Evolutionary conservation across 2,329 filamentous ascomycete genomes (phyloP).

Genomic region (Monilinia laxa): DNA sequence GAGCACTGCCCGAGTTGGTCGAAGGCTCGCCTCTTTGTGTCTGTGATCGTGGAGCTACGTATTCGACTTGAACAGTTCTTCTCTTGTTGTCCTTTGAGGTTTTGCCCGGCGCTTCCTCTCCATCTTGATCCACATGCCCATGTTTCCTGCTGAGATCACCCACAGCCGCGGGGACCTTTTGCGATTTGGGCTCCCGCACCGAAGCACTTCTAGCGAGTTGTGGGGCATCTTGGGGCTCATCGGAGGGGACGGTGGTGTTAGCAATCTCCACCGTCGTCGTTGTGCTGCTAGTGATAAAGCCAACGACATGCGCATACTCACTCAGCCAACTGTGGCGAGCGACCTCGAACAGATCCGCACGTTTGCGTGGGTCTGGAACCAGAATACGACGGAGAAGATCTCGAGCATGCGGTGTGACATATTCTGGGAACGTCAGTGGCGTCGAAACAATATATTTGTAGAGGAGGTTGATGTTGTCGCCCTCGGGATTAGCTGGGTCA

Average conservation of each 20-base stretch:
- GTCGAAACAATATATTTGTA: conserved; percentile 99
- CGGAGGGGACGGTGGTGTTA: conserved; percentile 66
- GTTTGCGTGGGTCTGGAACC: conserved; percentile 90
- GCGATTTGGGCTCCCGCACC: conserved; percentile 80
- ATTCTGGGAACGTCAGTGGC: conserved; percentile 95
- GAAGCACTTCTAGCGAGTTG: conserved; percentile 82
- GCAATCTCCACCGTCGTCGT: conserved; percentile 84
- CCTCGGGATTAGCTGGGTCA: conserved; percentile 95
- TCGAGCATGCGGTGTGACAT: conserved; percentile 93
- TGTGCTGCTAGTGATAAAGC: conserved; percentile 94
- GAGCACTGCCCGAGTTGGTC: conserved; percentile 33
- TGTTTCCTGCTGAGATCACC: conserved; percentile 71
- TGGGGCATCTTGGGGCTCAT: conserved; percentile 57
- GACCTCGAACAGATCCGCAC: conserved; percentile 95
- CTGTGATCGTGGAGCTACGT: conserved; percentile 86
- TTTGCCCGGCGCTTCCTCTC: conserved; percentile 63
- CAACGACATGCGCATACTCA: conserved; percentile 94
- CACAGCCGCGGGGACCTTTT: conserved; percentile 53
- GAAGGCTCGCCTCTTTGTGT: conserved; percentile 63
- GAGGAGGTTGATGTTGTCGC: conserved; percentile 96
- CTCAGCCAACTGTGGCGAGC: conserved; percentile 97
- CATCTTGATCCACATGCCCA: conserved; percentile 68
- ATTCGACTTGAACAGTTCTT: conserved; percentile 94
- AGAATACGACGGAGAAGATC: conserved; percentile 90
- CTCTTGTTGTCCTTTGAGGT: conserved; percentile 79